These are phyloP conservation scores for Vitis riparia DNA, from an alignment of 164 flowering plant genomes.

Conservation along the genomic window DNA sequence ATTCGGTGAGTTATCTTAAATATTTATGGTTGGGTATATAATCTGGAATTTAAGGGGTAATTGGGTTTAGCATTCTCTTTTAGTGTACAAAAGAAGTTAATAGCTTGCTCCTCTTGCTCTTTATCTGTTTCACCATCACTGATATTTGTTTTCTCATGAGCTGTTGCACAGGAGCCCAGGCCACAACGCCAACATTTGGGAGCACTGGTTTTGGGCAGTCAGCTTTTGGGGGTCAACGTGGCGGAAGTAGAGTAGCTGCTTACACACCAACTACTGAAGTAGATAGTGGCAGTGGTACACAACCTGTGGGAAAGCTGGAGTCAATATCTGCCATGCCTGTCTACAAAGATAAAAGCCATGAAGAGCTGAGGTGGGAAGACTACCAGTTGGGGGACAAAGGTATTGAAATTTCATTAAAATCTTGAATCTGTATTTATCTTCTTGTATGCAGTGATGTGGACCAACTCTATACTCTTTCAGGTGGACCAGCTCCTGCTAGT, in stretches of 20 bases:
- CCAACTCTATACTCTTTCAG: slow-evolving; percentile 31
- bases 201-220: slow-evolving; percentile 61
- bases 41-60: not conserved
- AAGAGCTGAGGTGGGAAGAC: slow-evolving; percentile 98
- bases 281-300: slow-evolving; percentile 53
- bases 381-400: slow-evolving; percentile 94
- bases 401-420: slow-evolving; percentile 16
- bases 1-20: slow-evolving; percentile 43
- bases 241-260: slow-evolving; percentile 74
- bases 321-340: slow-evolving; percentile 96
- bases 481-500: slow-evolving; percentile 82
- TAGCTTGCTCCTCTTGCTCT: not conserved
- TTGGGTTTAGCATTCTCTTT: too few species aligned
- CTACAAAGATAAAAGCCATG: slow-evolving; percentile 93
- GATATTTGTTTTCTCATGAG: not conserved
- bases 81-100: not conserved
- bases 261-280: slow-evolving; percentile 70
- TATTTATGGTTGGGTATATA: not conserved
- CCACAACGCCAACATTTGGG: slow-evolving; percentile 71
- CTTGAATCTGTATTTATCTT: not conserved
- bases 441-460: not conserved
- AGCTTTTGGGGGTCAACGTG: slow-evolving; percentile 69
- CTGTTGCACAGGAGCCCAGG: slow-evolving; percentile 59
- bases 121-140: not conserved
- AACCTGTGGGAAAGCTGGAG: slow-evolving; percentile 78